Base-by-base conservation (phyloP, 2,329 filamentous ascomycete species). In the Exserohilum rostratum region DNA sequence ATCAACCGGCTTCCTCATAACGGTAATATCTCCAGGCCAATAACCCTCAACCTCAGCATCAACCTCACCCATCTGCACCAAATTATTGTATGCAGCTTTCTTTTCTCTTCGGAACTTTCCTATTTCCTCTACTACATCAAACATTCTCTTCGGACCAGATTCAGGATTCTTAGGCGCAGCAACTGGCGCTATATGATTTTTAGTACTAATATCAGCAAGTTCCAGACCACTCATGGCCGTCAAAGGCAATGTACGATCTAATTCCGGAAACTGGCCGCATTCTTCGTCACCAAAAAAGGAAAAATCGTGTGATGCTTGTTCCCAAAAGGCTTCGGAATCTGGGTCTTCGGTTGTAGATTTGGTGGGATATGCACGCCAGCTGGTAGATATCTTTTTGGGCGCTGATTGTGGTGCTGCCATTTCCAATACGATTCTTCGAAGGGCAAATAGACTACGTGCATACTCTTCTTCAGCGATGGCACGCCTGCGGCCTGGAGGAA, bases 221-320 rank as follows among this genome's bases (percentile, higher is more conserved):
- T 77, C 69, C 11, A 81, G 66, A 5, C 76, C 75, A 50, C 78
- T 75, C 61, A 80, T 81, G 34, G 78, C 79, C 22, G 76, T 72
- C 54, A 80, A 77, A 1, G 80, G 79, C 43, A 80, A 72, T 46
- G 75, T 75, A 48, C 76, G 77, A 2, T 75, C 75, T 5, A 75
- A 73, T 29, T 82, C 79, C 47, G 74, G 69, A 20, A 80, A 80
- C 12, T 83, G 74, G 10, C 80, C 76, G 55, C 82, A 83, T 62
- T 86, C 84, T 42, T 82, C 82, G 34, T 84, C 82, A 1, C 77
- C 80, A 53, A 87, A 87, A 70, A 86, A 86, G 25, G 82, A 84
- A 58, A 87, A 87, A 64, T 87, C 85, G 46, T 82, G 77, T 51
- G 79, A 76, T 3, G 84, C 83, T 7, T 84, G 84, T 45, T 80